phyloP scores from a whole-genome alignment of 2,329 filamentous ascomycete species.

The Incumbomyces lentus region DNA sequence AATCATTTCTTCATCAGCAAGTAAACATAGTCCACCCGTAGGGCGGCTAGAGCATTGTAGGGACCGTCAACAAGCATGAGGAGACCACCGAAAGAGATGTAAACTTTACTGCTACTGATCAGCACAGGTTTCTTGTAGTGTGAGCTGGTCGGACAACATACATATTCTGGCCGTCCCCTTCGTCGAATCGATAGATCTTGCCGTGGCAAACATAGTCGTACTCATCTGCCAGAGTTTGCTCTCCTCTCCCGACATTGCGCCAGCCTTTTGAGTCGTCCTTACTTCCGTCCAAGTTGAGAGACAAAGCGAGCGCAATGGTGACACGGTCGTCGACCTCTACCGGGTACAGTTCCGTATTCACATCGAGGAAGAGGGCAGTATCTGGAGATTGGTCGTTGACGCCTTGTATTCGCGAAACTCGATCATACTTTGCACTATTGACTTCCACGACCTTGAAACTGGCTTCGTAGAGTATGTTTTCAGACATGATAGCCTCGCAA shows the following conservation, averaged over 20 bases:
- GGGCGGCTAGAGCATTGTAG: conserved; percentile 84
- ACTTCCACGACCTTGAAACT: conserved; percentile 71
- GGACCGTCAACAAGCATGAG: conserved; percentile 86
- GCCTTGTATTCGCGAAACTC: conserved; percentile 74
- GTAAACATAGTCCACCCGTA: conserved; percentile 90
- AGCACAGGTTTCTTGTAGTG: conserved; percentile 16
- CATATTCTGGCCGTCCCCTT: conserved; percentile 68
- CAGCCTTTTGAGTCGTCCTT: conserved; percentile 67
- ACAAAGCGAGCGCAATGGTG: conserved; percentile 72
- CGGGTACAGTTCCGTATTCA: conserved; percentile 89
- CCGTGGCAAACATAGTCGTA: conserved; percentile 44
- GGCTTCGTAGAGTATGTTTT: conserved; percentile 89
- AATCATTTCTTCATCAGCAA: conserved; percentile 79
- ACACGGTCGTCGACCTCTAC: conserved; percentile 63
- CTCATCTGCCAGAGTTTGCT: conserved; percentile 44
- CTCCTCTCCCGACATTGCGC: conserved; percentile 57
- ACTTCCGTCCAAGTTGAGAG: conserved; percentile 73
- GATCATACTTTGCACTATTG: conserved; percentile 86
- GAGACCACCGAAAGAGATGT: conserved; percentile 85
- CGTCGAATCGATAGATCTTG: conserved; percentile 43
- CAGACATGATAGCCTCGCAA: conserved; percentile 46
- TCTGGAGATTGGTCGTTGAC: conserved; percentile 50
- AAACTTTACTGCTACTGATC: conserved; percentile 63
- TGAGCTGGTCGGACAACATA: conserved; percentile 45
- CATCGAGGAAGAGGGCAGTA: conserved; percentile 73